Percentiles rank a stretch among this genome's conserved stretches.
phyloP scores from a whole-genome alignment of 2,329 filamentous ascomycete species.

The Pyricularia sp. region DNA sequence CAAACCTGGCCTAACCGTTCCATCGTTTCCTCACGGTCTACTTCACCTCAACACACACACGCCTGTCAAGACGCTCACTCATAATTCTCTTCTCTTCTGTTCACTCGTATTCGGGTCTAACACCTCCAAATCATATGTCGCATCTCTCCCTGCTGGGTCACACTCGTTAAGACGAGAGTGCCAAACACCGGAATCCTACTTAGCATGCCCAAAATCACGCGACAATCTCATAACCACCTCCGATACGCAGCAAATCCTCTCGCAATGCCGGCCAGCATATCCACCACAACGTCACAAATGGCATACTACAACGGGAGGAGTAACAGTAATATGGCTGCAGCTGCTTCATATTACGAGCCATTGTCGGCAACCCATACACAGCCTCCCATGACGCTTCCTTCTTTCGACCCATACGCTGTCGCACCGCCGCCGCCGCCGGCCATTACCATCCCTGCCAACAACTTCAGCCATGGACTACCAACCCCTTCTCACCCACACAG shows the following conservation, averaged over 20 bases:
- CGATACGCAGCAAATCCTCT: not conserved
- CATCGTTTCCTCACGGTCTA: not conserved
- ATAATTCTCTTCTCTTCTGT: constrained; percentile 13
- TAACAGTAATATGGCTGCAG: constrained; percentile 10
- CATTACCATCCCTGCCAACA: constrained; percentile 68
- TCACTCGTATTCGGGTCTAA: constrained; percentile 17
- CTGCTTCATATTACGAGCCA: constrained; percentile 21
- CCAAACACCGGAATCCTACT: not conserved
- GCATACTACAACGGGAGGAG: constrained; percentile 20
- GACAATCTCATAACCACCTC: constrained; percentile 10
- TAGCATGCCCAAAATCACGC: constrained; percentile 20
- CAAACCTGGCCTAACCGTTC: not conserved
- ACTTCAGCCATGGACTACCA: constrained; percentile 25
- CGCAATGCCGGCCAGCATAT: constrained; percentile 3
- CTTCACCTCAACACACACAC: not conserved
- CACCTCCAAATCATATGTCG: constrained; percentile 10
- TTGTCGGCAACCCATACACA: constrained; percentile 16
- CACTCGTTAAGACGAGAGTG: not conserved
- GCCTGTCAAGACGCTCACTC: not conserved
- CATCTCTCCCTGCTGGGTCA: constrained; percentile 2
- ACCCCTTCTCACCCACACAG: constrained; percentile 29
- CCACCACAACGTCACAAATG: constrained; percentile 14
- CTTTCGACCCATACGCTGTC: constrained; percentile 24
- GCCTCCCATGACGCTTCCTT: constrained; percentile 15
- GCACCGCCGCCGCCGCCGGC: constrained; percentile 15